Base-by-base conservation (phyloP, 345 rosid species). In the Euphorbia pulcherrima region DNA sequence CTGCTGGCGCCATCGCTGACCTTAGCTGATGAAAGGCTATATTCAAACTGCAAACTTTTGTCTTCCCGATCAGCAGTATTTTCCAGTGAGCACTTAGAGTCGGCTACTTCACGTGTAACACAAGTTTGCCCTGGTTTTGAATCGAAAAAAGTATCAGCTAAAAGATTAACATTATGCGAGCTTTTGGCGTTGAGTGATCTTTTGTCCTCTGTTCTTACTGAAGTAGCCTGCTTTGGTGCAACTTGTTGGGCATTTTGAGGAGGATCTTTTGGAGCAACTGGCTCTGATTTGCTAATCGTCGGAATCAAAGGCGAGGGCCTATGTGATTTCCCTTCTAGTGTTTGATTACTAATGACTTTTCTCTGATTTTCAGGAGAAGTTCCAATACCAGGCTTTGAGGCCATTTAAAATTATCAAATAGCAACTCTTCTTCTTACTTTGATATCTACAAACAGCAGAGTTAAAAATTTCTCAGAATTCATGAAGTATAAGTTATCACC, bases 131-230 rank as follows among this genome's bases (percentile, higher is more conserved):
- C 68, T 29, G 74, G 71, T 67, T 77, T 85, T 30, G 73, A 73
- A 78, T 85, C 79, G n/a, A 65, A 75, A 20, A 83, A 78, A 37
- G 84, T 83, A 78, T 86, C 83, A 50, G 81, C 83, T 76, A 86
- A 63, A 57, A 82, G 67, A 74, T 69, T 65, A 56, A 79, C 26
- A 28, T 62, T 57, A 30, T 72, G 72, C 26, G 64, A 64, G 62
- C 64, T 57, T 48, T 26, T 52, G 68, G 75, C 62, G 75, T 51
- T 65, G 41, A 33, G 52, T n/a, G 67, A 72, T 51, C 68, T 76
- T 20, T 60, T 53, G 10, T 67, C 75, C 54, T 70, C 84, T 18
- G 72, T 28, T 0, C 71, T 63, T 21, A 48, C 68, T 33, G 33
- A 65, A 35, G 64, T 39, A 47, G 51, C 81, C 44, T 70, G 72